These are phyloP conservation scores for Aspergillus sclerotialis DNA, from an alignment of 2,329 filamentous ascomycete genomes.

Conservation along the genomic window DNA sequence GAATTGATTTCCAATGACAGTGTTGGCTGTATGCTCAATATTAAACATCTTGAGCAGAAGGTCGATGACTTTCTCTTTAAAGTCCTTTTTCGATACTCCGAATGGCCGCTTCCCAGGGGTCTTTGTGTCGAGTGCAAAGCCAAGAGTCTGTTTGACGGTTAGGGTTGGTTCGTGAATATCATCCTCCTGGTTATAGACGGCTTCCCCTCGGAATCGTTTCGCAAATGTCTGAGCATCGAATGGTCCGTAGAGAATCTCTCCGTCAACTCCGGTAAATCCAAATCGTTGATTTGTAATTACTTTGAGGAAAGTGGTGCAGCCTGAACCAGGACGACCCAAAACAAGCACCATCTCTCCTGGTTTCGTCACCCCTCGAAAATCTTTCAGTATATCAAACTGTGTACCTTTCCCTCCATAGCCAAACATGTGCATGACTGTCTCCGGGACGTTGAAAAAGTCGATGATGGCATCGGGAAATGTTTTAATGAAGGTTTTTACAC, in stretches of 20 bases:
- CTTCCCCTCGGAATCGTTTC: conserved; percentile 69
- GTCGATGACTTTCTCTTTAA: conserved; percentile 68
- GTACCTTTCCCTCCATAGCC: conserved; percentile 60
- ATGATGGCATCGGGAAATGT: conserved; percentile 74
- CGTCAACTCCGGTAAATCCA: conserved; percentile 55
- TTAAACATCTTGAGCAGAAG: conserved; percentile 67
- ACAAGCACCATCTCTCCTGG: conserved; percentile 88
- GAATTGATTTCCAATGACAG: conserved; percentile 59
- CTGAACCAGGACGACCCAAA: conserved; percentile 67
- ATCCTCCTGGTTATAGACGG: conserved; percentile 80
- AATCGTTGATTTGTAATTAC: conserved; percentile 60
- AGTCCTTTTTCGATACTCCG: conserved; percentile 64
- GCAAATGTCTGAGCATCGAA: conserved; percentile 64
- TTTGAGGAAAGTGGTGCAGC: conserved; percentile 64
- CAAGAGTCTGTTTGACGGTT: conserved; percentile 79
- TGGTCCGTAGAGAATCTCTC: conserved; percentile 70
- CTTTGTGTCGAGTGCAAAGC: conserved; percentile 78
- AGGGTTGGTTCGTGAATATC: conserved; percentile 80
- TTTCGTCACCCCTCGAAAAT: conserved; percentile 49
- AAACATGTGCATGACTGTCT: conserved; percentile 56
- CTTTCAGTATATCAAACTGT: conserved; percentile 50
- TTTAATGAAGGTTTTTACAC: conserved; percentile 62
- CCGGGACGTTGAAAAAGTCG: conserved; percentile 68
- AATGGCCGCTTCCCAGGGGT: conserved; percentile 71
- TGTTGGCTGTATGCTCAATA: conserved; percentile 50